Conservation (phyloP, 768 basidiomycete species). For the Coprinopsis marcescibilis region DNA sequence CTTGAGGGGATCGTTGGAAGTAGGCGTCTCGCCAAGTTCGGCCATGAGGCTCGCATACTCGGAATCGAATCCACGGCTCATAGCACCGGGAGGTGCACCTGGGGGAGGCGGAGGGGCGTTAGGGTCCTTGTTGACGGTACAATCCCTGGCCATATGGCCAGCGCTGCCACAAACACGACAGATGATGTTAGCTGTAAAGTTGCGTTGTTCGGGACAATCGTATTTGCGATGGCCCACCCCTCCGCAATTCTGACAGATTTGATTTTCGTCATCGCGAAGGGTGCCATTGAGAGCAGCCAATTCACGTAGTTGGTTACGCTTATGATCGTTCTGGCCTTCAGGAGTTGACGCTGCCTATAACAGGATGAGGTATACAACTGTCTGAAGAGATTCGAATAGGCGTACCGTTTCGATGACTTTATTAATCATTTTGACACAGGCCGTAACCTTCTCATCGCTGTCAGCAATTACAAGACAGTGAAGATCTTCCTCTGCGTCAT, state of each 20-base stretch:
- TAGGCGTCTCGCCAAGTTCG: conserved; percentile 83
- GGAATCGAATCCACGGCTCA: conserved; percentile 83
- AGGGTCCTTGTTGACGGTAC: conserved; percentile 88
- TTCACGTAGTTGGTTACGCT: conserved; percentile 97
- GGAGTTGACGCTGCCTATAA: conserved; percentile 93
- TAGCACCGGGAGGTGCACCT: conserved; percentile 42
- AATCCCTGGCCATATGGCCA: conserved; percentile 99
- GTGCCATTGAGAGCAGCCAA: conserved; percentile 97
- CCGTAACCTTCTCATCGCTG: conserved; percentile 82
- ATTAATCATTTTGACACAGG: conserved; percentile 94
- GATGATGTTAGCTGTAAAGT: conserved; percentile 99
- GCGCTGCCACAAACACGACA: conserved; percentile 98
- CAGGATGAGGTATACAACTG: neutral
- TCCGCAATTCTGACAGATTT: conserved; percentile 96
- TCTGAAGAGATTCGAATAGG: conserved; percentile 10
- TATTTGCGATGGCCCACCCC: conserved; percentile 95
- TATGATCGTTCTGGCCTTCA: conserved; percentile 99
- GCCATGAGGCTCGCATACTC: conserved; percentile 98
- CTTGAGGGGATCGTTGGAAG: conserved; percentile 47
- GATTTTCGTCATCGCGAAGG: conserved; percentile 98
- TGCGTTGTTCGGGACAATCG: conserved; percentile 97
- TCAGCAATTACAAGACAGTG: conserved; percentile 97
- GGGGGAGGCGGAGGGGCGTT: conserved; percentile 47
- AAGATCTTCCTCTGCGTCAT: conserved; percentile 97
- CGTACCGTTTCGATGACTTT: conserved; percentile 94